These are phyloP conservation scores for Micractinium sp. DNA, from an alignment of 139 green algal genomes.

Conservation along the genomic window DNA sequence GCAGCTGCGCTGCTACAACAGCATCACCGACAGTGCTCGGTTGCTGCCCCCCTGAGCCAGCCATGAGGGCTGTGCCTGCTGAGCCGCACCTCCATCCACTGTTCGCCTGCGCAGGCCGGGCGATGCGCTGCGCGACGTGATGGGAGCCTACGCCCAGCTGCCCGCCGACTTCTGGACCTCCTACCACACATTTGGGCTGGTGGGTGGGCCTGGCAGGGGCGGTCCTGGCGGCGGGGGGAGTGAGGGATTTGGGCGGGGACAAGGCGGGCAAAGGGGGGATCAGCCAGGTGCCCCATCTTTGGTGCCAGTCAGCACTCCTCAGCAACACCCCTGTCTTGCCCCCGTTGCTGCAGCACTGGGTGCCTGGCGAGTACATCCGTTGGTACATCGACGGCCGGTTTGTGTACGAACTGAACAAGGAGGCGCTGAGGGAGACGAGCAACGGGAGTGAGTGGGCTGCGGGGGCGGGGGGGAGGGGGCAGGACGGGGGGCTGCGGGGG, in stretches of 20 bases:
- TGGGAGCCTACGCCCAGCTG: slow-evolving; percentile 33
- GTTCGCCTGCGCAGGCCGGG: neutral
- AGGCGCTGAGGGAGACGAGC: slow-evolving; percentile 24
- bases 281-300: too few relatives aligned
- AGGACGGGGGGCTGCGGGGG: too few relatives aligned
- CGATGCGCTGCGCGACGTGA: slow-evolving; percentile 27
- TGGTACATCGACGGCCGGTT: slow-evolving; percentile 54
- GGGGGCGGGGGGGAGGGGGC: too few relatives aligned
- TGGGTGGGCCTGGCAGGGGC: neutral
- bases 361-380: slow-evolving; percentile 31
- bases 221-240: neutral
- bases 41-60: too few relatives aligned
- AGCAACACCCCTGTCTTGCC: neutral
- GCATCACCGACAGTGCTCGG: too few relatives aligned
- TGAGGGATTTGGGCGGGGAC: too few relatives aligned
- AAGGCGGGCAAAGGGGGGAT: too few relatives aligned
- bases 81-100: neutral
- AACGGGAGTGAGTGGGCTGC: slow-evolving; percentile 13
- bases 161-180: slow-evolving; percentile 28
- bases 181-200: slow-evolving; percentile 53
- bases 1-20: too few relatives aligned
- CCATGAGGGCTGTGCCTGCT: too few relatives aligned
- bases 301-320: neutral
- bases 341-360: neutral
- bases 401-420: slow-evolving; percentile 41